Evolutionary conservation across 495 filamentous ascomycete species (phyloP), one percentile per base, ranked within the genome.

Genomic region (Talaromyces ruber): DNA sequence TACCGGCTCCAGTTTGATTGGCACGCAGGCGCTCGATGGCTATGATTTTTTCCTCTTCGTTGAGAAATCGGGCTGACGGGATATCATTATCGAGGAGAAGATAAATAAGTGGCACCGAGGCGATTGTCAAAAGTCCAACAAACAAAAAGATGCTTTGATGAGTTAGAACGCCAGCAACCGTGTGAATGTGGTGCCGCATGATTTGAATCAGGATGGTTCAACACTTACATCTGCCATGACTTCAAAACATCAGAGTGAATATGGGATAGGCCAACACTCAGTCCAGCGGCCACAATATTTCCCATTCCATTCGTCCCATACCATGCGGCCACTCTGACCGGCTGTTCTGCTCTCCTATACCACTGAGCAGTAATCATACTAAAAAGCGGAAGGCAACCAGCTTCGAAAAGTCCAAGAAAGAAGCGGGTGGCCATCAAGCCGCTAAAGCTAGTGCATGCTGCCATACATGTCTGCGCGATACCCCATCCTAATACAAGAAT

Each of bases 151-250:
- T 72, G 21, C 73, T 77, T 64, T 57, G n/a, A n/a, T 18, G 32
- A n/a, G 58, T 43, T 14, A 47, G 43, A n/a, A 47, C 34, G 34
- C 12, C 34, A 37, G 4, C 4, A 14, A 5, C n/a, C n/a, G n/a
- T n/a, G n/a, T n/a, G n/a, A n/a, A n/a, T n/a, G n/a, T n/a, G n/a
- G n/a, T n/a, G n/a, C n/a, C n/a, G n/a, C n/a, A n/a, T n/a, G n/a
- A n/a, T n/a, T n/a, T n/a, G n/a, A n/a, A n/a, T n/a, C n/a, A n/a
- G 28, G 28, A 6, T 29, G 28, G 6, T 45, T 45, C n/a, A 18
- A 45, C 3, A 18, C n/a, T 65, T 71, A 86, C 83, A 84, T 86
- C 62, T 87, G 83, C 85, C 84, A 88, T 5, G 81, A 72, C n/a
- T 74, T 70, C 3, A 88, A 64, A 1, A 73, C 24, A 18, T 74